Conservation (phyloP, 2,329 filamentous ascomycete genomes). For the Verticillium zaregamsianum region DNA sequence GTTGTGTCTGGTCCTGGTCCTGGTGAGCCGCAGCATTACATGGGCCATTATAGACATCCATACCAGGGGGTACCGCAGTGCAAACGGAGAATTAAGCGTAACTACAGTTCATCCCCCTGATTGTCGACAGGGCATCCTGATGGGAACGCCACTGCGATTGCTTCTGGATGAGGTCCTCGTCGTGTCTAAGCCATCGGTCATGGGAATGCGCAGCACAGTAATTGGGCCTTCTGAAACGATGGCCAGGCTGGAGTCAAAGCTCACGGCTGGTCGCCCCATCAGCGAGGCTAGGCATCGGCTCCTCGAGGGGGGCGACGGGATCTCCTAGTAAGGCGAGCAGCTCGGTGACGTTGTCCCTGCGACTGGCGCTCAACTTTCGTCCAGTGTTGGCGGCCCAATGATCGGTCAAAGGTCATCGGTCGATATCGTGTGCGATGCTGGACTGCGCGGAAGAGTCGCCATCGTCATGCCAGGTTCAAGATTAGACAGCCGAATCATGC, state of each 20-base stretch:
- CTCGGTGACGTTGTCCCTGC: not conserved
- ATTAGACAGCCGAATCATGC: not conserved
- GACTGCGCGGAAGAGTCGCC: not conserved
- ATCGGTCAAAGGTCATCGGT: not conserved
- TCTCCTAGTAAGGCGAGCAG: not conserved
- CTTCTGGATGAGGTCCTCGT: not conserved
- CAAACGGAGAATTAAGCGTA: not conserved
- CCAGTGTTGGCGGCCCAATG: not conserved
- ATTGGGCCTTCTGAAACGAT: not conserved
- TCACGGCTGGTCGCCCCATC: not conserved
- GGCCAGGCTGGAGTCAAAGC: not conserved
- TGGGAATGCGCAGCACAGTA: not conserved
- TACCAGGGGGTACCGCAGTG: not conserved
- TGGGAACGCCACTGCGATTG: not conserved
- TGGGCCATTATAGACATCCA: not conserved
- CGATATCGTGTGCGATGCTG: not conserved
- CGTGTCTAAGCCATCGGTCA: not conserved
- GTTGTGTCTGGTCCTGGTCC: not conserved
- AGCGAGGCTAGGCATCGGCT: not conserved
- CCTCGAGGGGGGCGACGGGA: not conserved
- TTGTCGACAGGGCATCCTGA: not conserved
- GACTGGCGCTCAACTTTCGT: not conserved
- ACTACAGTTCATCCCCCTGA: not conserved
- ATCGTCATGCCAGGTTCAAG: not conserved
- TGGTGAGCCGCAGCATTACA: not conserved